Percentiles rank a stretch among this genome's conserved stretches.
Conservation (phyloP, 257 asterid genomes). For the Ilex aquifolium region DNA sequence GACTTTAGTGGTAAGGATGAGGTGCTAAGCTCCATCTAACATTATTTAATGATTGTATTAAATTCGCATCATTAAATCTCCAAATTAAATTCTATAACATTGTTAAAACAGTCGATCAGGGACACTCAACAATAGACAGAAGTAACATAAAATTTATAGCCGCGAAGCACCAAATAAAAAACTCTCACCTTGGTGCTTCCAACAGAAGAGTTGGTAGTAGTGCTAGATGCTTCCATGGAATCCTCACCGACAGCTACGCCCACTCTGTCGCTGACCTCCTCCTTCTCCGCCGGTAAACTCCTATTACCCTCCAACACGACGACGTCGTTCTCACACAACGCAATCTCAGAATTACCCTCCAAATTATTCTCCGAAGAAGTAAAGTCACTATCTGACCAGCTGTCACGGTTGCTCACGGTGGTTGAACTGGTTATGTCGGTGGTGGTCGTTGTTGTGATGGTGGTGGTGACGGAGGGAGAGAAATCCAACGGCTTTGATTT, state of each 20-base stretch:
- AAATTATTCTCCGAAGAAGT: constrained; percentile 33
- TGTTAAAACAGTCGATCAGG: too few relatives aligned
- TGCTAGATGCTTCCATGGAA: constrained; percentile 29
- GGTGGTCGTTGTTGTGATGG: neutral
- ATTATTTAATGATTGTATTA: too few relatives aligned
- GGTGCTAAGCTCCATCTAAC: too few relatives aligned
- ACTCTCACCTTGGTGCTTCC: constrained; percentile 36
- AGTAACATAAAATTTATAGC: neutral
- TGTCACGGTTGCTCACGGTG: constrained; percentile 26
- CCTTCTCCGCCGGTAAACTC: constrained; percentile 6
- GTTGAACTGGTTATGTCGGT: constrained; percentile 20
- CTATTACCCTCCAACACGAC: neutral
- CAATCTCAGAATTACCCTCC: constrained; percentile 30
- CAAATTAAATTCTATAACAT: too few relatives aligned
- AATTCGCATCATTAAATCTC: neutral
- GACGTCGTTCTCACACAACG: constrained; percentile 20
- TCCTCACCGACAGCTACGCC: constrained; percentile 38
- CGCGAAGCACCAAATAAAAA: neutral
- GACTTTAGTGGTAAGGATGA: too few relatives aligned
- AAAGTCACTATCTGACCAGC: constrained; percentile 55
- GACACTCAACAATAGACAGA: constrained; percentile 10
- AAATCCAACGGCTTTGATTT: constrained; percentile 20
- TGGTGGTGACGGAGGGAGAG: neutral
- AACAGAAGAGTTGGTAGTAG: constrained; percentile 29
- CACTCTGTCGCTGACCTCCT: constrained; percentile 16